Evolutionary conservation across 2,329 filamentous ascomycete genomes (phyloP).

Genomic region (Knufia petricola): DNA sequence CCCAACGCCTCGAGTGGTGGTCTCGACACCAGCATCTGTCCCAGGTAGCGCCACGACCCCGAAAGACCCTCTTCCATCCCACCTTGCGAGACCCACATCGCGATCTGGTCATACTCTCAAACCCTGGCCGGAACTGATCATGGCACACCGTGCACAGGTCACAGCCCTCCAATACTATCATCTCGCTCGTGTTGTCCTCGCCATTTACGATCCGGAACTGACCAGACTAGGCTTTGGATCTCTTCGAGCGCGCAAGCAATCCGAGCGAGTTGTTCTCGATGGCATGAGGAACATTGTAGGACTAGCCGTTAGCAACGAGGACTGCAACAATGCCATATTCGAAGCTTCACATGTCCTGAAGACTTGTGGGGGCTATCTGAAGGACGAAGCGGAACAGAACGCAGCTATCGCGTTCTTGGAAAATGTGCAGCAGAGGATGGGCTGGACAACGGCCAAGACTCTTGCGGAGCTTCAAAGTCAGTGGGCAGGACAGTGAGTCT

Average conservation of each 20-base stretch:
- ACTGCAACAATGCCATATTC: constrained; percentile 12
- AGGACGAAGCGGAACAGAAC: constrained; percentile 11
- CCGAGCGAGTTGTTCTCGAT: constrained; percentile 10
- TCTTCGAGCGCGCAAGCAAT: constrained; percentile 10
- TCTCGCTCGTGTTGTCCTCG: constrained; percentile 34
- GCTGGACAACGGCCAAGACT: constrained; percentile 14
- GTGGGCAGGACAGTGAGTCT: constrained; percentile 7
- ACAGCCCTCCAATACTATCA: constrained; percentile 34
- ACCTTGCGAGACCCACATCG: neutral
- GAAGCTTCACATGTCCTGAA: constrained; percentile 15
- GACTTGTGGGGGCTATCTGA: constrained; percentile 15
- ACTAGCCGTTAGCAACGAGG: constrained; percentile 13
- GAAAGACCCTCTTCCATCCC: neutral
- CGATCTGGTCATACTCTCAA: neutral
- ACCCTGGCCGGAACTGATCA: constrained; percentile 12
- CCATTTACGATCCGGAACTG: constrained; percentile 35
- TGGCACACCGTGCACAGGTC: constrained; percentile 15
- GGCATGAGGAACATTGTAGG: constrained; percentile 13
- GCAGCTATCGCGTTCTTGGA: constrained; percentile 12
- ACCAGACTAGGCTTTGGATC: constrained; percentile 21
- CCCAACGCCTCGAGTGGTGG: neutral
- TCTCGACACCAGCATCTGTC: constrained; percentile 4
- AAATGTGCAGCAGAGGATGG: constrained; percentile 10
- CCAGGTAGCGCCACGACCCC: neutral
- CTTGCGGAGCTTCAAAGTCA: constrained; percentile 11